These are phyloP conservation scores for Fusarium sp. DNA, from an alignment of 2,329 filamentous ascomycete genomes.

Conservation along the genomic window DNA sequence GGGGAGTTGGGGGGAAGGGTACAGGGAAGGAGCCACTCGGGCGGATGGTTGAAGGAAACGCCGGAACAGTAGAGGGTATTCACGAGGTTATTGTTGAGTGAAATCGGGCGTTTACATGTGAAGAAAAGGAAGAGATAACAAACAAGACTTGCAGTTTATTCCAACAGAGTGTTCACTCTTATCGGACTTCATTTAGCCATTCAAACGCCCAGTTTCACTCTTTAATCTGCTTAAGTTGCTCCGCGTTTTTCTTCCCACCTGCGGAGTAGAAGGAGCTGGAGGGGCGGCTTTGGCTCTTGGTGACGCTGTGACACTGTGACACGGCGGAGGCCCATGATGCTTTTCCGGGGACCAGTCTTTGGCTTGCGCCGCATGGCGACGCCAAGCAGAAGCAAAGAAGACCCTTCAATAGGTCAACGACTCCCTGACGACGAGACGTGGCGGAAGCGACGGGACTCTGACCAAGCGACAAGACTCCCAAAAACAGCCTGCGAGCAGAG, in stretches of 20 bases:
- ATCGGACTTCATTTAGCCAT: not conserved
- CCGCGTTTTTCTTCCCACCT: not conserved
- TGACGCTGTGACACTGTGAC: conserved; percentile 34
- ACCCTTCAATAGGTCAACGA: not conserved
- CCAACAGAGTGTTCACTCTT: not conserved
- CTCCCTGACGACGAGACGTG: conserved; percentile 2
- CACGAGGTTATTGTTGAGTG: not conserved
- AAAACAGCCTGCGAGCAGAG: not conserved
- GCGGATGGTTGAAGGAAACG: not conserved
- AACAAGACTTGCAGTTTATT: not conserved
- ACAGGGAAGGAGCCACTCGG: not conserved
- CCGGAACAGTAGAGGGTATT: not conserved
- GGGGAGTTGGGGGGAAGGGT: conserved; percentile 31
- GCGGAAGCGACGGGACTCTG: not conserved
- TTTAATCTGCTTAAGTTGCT: not conserved
- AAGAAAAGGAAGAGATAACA: not conserved
- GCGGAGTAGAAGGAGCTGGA: conserved; percentile 10
- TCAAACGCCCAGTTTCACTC: not conserved
- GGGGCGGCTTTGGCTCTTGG: conserved; percentile 13
- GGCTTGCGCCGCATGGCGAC: not conserved
- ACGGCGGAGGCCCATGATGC: conserved; percentile 18
- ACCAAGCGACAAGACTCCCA: not conserved
- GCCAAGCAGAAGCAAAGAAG: not conserved
- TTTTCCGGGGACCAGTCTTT: not conserved
- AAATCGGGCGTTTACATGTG: not conserved